A percentile compares a stretch with the other conserved stretches of the same genome.
phyloP scores from a whole-genome alignment of 805 yeast genomes.

The Cyberlindnera mycetangii region DNA sequence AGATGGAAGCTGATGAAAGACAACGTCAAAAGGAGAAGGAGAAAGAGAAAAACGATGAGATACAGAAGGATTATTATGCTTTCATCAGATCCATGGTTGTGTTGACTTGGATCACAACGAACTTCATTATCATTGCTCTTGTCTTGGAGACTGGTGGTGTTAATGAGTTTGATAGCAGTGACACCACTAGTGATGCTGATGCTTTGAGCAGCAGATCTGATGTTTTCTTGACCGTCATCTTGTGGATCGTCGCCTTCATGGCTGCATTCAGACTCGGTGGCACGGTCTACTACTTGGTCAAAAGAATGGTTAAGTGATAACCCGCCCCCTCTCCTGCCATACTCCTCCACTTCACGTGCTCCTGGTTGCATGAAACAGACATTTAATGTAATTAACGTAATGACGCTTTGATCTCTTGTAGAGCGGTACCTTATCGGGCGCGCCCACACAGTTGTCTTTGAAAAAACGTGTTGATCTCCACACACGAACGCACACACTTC shows the following conservation, averaged over 20 bases:
- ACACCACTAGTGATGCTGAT: constrained; percentile 6
- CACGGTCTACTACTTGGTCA: constrained; percentile 54
- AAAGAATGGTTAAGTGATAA: constrained; percentile 31
- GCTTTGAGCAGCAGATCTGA: constrained; percentile 41
- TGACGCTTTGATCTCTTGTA: no score
- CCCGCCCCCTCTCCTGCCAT: no score
- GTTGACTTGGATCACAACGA: constrained; percentile 83
- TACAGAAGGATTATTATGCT: constrained; percentile 82
- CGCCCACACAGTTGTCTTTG: background rate
- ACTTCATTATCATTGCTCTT: constrained; percentile 75
- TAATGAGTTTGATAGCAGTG: constrained; percentile 32
- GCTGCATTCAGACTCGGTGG: constrained; percentile 84
- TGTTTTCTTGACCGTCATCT: constrained; percentile 73
- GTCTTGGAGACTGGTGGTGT: constrained; percentile 86
- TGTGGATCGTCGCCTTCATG: constrained; percentile 91
- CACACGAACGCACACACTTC: background rate
- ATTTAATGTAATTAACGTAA: no score
- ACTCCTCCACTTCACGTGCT: no score
- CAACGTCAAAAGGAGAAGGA: constrained; percentile 26
- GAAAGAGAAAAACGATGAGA: constrained; percentile 42
- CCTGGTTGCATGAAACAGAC: no score
- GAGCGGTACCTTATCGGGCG: background rate
- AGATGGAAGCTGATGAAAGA: constrained; percentile 30
- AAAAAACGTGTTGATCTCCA: background rate
- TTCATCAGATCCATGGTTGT: constrained; percentile 87